phyloP scores from a whole-genome alignment of 163 green algal species.

The Scenedesmus sp. region DNA sequence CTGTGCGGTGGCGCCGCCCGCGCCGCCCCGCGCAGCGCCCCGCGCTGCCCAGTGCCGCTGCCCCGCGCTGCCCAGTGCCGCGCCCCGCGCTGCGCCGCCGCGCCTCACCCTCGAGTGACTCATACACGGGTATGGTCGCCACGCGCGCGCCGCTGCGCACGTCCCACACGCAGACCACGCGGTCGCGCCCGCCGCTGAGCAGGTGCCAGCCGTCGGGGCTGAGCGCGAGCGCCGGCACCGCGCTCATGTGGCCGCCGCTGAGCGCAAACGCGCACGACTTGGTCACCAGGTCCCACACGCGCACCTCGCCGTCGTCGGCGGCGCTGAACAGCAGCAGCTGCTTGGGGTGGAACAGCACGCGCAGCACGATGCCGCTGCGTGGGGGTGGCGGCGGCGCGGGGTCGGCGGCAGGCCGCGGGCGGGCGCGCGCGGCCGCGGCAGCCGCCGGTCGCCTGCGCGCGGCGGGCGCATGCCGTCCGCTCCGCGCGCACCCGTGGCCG shows the following conservation, averaged over 20 bases:
- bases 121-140: slow-evolving; percentile 79
- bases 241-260: slow-evolving; percentile 85
- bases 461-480: background rate
- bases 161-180: slow-evolving; percentile 90
- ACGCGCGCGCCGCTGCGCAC: slow-evolving; percentile 72
- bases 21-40: too few species aligned
- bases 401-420: too few species aligned
- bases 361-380: slow-evolving; percentile 80
- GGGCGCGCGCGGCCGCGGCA: slow-evolving; percentile 16
- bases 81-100: background rate
- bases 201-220: slow-evolving; percentile 81
- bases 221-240: slow-evolving; percentile 84
- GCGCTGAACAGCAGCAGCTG: slow-evolving; percentile 79
- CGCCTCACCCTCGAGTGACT: slow-evolving; percentile 75
- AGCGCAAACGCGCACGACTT: slow-evolving; percentile 67
- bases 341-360: slow-evolving; percentile 84
- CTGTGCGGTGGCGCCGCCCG: too few species aligned
- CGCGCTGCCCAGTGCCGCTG: background rate
- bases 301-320: slow-evolving; percentile 74
- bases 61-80: background rate
- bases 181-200: slow-evolving; percentile 86
- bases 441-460: background rate
- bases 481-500: slow-evolving; percentile 74
- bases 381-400: too few species aligned
- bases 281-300: slow-evolving; percentile 89